Conservation (phyloP, 2,329 filamentous ascomycete genomes). For the Cercospora sp. region DNA sequence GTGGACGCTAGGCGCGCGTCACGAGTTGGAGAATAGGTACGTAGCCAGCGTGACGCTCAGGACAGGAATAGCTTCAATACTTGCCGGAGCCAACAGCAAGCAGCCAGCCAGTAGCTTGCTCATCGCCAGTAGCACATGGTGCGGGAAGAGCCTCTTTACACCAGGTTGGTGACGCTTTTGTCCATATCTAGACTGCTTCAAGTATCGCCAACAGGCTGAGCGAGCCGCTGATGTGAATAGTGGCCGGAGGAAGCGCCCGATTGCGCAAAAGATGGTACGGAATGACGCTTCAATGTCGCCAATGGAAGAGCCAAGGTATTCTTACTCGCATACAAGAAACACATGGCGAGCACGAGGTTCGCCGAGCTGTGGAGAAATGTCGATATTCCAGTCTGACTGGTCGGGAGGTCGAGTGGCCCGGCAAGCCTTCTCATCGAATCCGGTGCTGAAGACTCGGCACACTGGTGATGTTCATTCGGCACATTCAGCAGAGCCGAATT, state of each 20-base stretch:
- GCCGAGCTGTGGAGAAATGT: background rate
- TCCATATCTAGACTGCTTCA: slow-evolving; percentile 3
- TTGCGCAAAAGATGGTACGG: slow-evolving; percentile 2
- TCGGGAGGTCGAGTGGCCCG: background rate
- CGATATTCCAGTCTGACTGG: slow-evolving; percentile 3
- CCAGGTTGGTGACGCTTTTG: slow-evolving; percentile 10
- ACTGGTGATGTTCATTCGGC: background rate
- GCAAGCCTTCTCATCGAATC: slow-evolving; percentile 4
- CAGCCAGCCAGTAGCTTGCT: slow-evolving; percentile 13
- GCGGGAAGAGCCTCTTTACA: slow-evolving; percentile 10
- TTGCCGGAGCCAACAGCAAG: slow-evolving; percentile 11
- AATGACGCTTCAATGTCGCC: slow-evolving; percentile 6
- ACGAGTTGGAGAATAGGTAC: slow-evolving; percentile 12
- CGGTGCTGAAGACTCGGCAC: background rate
- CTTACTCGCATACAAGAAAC: slow-evolving; percentile 11
- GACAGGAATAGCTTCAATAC: slow-evolving; percentile 13
- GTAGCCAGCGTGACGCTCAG: slow-evolving; percentile 15
- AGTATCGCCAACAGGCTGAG: slow-evolving; percentile 3
- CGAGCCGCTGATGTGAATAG: slow-evolving; percentile 7
- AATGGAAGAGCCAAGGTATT: slow-evolving; percentile 9
- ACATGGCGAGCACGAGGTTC: slow-evolving; percentile 11
- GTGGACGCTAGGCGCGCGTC: slow-evolving; percentile 11
- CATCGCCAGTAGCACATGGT: slow-evolving; percentile 10
- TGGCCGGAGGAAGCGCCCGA: slow-evolving; percentile 8
- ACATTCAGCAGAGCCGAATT: slow-evolving; percentile 1